Base-by-base conservation (phyloP, 306 rosid genomes). In the Vigna unguiculata region DNA sequence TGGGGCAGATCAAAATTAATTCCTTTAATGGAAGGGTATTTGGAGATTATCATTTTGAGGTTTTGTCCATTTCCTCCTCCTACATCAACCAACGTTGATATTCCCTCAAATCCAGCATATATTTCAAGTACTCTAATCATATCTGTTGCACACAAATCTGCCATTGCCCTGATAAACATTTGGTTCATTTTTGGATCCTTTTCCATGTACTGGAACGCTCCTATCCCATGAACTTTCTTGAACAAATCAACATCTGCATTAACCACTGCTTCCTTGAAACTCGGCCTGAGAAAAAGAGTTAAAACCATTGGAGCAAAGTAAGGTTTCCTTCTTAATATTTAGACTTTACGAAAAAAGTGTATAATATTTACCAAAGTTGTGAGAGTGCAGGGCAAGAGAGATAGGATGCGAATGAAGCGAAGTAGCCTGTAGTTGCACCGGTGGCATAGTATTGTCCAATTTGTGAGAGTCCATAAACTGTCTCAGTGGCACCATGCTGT, bases 1-100 rank as follows among this genome's bases (percentile, higher is more conserved):
- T 67, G 85, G 9, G 87, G 85, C 2, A 77, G 69, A 45, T 84
- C 85, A 78, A 84, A 84, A 36, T 84, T 84, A 34, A 84, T 72
- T 3, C 77, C 87, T 14, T 77, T 67, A 0, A 84, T 84, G 17
- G 10, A 80, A 72, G 85, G 80, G 46, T 80, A 72, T 8, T 72
- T 82, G 6, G 87, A 76, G 49, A 65, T 20, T 3, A 84, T 80
- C 73, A 58, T 12, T 62, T 71, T 58, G 19, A 84, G 87, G 61
- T 68, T 64, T 65, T 61, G 72, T 30, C 87, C 87, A 40, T 34
- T 47, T 13, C 84, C 87, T 40, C 87, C 87, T 5, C 76, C 87
- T 3, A 84, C 77, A 4, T 84, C 87, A 22, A 84, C 87, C 48
- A 84, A 36, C 12, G 78, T 48, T 28, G 80, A 71, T 36, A 76